Evolutionary conservation across 345 rosid species (phyloP).

Genomic region (Syzygium jambos): DNA sequence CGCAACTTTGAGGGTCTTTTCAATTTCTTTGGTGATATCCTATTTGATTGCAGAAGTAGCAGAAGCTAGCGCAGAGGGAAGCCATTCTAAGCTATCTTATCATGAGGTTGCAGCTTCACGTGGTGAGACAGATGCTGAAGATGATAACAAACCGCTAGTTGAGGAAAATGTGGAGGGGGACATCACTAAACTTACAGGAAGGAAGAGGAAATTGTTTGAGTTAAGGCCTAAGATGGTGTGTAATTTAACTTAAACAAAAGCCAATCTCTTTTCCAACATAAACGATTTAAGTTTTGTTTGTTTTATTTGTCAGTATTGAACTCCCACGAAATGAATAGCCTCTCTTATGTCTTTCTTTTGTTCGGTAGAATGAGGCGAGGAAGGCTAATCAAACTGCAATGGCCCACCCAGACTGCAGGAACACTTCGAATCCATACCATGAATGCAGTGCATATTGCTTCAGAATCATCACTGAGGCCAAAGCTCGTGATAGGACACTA

Average conservation of each 20-base stretch:
- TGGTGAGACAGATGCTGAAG: conserved; percentile 29
- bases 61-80: not conserved
- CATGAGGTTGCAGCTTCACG: conserved; percentile 20
- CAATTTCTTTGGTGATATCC: not conserved
- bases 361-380: conserved; percentile 65
- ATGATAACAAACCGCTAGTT: conserved; percentile 21
- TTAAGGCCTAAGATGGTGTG: conserved; percentile 80
- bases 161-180: conserved; percentile 48
- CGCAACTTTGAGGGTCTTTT: not conserved
- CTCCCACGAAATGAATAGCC: not conserved
- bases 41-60: not conserved
- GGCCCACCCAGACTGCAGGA: conserved; percentile 24
- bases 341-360: not conserved
- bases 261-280: not conserved
- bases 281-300: not conserved
- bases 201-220: conserved; percentile 70
- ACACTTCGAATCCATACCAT: conserved; percentile 42
- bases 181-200: conserved; percentile 65
- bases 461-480: conserved; percentile 57
- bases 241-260: not conserved
- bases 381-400: conserved; percentile 87
- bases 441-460: conserved; percentile 70
- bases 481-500: conserved; percentile 32
- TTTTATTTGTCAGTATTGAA: not conserved
- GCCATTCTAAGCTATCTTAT: not conserved